Base-by-base conservation (phyloP, 2,329 filamentous ascomycete genomes). In the Phaeoacremonium minimum region DNA sequence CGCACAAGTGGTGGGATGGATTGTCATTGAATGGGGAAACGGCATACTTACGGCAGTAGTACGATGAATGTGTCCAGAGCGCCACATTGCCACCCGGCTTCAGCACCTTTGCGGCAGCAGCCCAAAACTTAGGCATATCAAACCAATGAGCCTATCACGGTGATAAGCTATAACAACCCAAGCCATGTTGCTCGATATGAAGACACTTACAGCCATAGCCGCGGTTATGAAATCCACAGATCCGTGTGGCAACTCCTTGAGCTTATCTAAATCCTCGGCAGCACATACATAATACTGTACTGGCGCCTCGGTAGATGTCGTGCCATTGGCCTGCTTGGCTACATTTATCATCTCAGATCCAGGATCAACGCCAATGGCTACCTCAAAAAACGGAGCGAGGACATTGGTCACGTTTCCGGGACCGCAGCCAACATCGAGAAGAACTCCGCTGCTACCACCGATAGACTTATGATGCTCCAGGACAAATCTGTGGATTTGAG, bases 31-130 rank as follows among this genome's bases (percentile, higher is more conserved):
- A n/a, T 26, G 22, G 15, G 26, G 13, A 31, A 20, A 30, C 37
- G 22, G 35, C 37, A 19, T 11, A 33, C 5, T 52, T 48, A 46
- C 57, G 53, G 13, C 43, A 45, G 20, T 46, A 48, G 5, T 48
- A 41, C 19, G 41, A 43, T 30, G 53, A 53, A 18, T 45, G 53
- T 2, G 54, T 56, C 63, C 64, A 73, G 4, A 73, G 39, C 4
- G 67, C 67, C 4, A 72, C 58, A 4, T 61, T 73, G 9, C 70
- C 71, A n/a, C 63, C 66, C 0, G 68, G 67, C 41, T 61, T 67
- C 14, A 75, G 49, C 4, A 67, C 51, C 29, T 57, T 53, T 2
- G 64, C 67, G 3, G 66, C 71, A 5, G 58, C 50, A 3, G 44
- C 33, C 56, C 66, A 75, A 50, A 73, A 75, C 1, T 46, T 48